phyloP scores from a whole-genome alignment of 2,329 filamentous ascomycete genomes.

The Lachnellula suecica region DNA sequence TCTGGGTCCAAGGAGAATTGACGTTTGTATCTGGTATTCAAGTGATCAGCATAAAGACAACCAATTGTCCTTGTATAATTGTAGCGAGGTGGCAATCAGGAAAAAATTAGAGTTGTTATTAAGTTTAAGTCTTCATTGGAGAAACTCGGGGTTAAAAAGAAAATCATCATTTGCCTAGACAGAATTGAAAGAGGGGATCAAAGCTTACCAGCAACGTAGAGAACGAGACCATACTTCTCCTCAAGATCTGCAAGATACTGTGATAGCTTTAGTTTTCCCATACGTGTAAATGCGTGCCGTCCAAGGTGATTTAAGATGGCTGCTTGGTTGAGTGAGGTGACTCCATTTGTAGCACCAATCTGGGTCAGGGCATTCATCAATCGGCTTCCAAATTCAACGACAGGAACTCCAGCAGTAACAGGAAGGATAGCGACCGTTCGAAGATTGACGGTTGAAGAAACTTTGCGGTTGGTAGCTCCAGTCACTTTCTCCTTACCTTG shows the following conservation, averaged over 20 bases:
- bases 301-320: slow-evolving; percentile 94
- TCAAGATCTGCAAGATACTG: slow-evolving; percentile 96
- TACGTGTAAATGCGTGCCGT: slow-evolving; percentile 92
- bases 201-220: slow-evolving; percentile 80
- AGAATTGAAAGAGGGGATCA: slow-evolving; percentile 10
- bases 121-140: slow-evolving; percentile 28
- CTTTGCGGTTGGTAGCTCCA: slow-evolving; percentile 60
- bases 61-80: not conserved
- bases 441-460: slow-evolving; percentile 86
- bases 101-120: slow-evolving; percentile 63
- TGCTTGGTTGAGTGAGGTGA: slow-evolving; percentile 88
- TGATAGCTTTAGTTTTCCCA: slow-evolving; percentile 93
- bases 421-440: slow-evolving; percentile 91
- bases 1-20: slow-evolving; percentile 97
- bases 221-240: slow-evolving; percentile 92
- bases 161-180: slow-evolving; percentile 42
- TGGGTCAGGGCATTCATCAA: slow-evolving; percentile 86
- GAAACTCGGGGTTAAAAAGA: slow-evolving; percentile 24
- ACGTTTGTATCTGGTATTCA: slow-evolving; percentile 76
- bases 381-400: slow-evolving; percentile 90
- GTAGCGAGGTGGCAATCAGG: slow-evolving; percentile 44
- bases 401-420: slow-evolving; percentile 86
- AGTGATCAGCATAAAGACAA: slow-evolving; percentile 21
- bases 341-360: slow-evolving; percentile 84
- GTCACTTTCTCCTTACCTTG: slow-evolving; percentile 62